Evolutionary conservation across 139 green algal genomes (phyloP).

Genomic region (Edaphochlamys debaryana): DNA sequence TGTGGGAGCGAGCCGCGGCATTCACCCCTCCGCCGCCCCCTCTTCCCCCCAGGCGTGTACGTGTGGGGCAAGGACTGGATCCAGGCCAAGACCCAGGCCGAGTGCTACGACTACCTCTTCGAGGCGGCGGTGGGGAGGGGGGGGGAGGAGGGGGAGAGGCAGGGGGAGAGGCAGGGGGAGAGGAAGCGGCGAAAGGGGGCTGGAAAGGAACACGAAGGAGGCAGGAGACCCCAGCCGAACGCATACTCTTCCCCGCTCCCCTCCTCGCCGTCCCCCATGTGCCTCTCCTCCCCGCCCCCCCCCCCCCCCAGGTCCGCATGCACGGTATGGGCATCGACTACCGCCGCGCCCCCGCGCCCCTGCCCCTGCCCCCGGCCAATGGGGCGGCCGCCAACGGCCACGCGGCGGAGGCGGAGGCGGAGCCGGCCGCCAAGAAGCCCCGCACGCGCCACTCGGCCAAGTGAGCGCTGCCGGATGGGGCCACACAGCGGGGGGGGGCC

Average conservation of each 20-base stretch:
- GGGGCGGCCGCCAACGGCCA: conserved; percentile 23
- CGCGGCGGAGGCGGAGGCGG: background rate
- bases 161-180: too few relatives aligned
- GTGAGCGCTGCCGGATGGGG: background rate
- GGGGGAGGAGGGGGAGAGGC: too few relatives aligned
- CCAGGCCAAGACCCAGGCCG: conserved; percentile 81
- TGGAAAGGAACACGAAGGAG: too few relatives aligned
- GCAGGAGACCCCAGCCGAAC: too few relatives aligned
- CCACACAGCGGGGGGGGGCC: too few relatives aligned
- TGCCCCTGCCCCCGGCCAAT: background rate
- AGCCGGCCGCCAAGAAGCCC: conserved; percentile 34
- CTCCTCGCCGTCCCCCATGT: too few relatives aligned
- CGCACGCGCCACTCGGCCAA: conserved; percentile 3
- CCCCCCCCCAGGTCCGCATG: conserved; percentile 59
- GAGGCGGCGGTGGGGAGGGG: conserved; percentile 67
- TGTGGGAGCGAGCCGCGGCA: too few relatives aligned
- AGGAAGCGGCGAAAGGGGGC: too few relatives aligned
- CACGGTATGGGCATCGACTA: conserved; percentile 80
- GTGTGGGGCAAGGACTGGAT: conserved; percentile 91
- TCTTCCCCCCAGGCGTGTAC: conserved; percentile 89
- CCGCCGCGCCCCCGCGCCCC: conserved; percentile 46
- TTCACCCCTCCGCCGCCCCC: too few relatives aligned
- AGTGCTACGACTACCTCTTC: conserved; percentile 99
- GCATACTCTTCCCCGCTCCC: too few relatives aligned
- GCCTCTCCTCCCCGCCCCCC: background rate